Percentiles rank a stretch among this genome's conserved stretches.
Conservation (phyloP, 192 early-diverging fungal species). For the Helicostylum pulchrum region DNA sequence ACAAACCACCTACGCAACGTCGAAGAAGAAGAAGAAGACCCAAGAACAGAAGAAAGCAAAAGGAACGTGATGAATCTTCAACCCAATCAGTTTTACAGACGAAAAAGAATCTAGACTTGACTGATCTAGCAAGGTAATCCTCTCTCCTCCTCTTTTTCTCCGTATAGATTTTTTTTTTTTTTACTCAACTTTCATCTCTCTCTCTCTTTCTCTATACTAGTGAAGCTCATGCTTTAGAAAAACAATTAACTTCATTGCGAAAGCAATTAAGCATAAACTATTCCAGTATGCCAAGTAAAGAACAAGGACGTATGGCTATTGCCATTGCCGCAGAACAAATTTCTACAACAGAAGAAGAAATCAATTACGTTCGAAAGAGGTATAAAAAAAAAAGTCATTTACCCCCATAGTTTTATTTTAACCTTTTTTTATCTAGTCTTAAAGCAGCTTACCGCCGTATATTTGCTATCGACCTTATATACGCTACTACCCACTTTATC, state of each 20-base stretch:
- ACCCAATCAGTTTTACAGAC: neutral
- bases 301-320: constrained; percentile 18
- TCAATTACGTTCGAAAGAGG: constrained; percentile 27
- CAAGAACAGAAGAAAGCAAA: constrained; percentile 15
- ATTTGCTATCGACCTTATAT: constrained; percentile 42
- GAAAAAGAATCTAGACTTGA: constrained; percentile 17
- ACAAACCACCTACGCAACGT: neutral
- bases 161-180: neutral
- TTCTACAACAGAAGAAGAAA: constrained; percentile 31
- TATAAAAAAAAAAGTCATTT: neutral
- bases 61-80: neutral
- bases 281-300: constrained; percentile 25
- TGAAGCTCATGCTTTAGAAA: constrained; percentile 37
- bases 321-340: constrained; percentile 26
- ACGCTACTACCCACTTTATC: constrained; percentile 46
- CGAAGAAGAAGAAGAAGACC: constrained; percentile 15
- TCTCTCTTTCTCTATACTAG: constrained; percentile 3
- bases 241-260: constrained; percentile 32
- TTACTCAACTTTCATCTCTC: neutral
- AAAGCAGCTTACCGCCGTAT: constrained; percentile 47
- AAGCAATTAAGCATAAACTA: constrained; percentile 30
- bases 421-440: constrained; percentile 30
- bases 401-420: no score
- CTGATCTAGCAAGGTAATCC: constrained; percentile 26
- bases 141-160: neutral